Conservation (phyloP, 2,329 filamentous ascomycete species). For the Pseudocercospora fijiensis region DNA sequence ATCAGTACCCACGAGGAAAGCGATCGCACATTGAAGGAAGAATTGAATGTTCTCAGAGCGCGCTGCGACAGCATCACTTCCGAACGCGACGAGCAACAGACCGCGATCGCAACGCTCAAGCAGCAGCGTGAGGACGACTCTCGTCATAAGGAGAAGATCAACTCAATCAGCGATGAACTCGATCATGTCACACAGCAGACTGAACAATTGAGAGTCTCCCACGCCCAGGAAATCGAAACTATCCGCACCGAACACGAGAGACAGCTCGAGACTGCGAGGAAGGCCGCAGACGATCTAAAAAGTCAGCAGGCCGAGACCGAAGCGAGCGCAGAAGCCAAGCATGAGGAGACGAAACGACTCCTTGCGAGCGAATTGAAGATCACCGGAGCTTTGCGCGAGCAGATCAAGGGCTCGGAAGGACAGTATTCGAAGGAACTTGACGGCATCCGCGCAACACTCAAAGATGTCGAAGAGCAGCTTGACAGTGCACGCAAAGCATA, state of each 20-base stretch:
- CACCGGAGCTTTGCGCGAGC: slow-evolving; percentile 2
- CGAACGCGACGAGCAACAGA: slow-evolving; percentile 18
- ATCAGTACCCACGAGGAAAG: slow-evolving; percentile 16
- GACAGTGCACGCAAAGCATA: not conserved
- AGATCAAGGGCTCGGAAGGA: not conserved
- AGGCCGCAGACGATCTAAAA: slow-evolving; percentile 10
- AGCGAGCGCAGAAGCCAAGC: not conserved
- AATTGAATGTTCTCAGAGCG: slow-evolving; percentile 23
- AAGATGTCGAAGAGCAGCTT: slow-evolving; percentile 13
- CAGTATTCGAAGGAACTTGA: slow-evolving; percentile 2
- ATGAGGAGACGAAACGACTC: not conserved
- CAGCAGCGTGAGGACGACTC: slow-evolving; percentile 19
- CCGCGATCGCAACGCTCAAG: slow-evolving; percentile 17
- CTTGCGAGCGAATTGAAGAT: slow-evolving; percentile 5
- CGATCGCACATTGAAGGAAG: slow-evolving; percentile 16
- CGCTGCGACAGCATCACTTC: slow-evolving; percentile 16
- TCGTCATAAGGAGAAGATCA: slow-evolving; percentile 12
- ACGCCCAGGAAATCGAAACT: slow-evolving; percentile 6
- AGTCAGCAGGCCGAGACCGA: not conserved
- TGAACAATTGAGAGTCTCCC: slow-evolving; percentile 4
- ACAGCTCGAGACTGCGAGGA: slow-evolving; percentile 2
- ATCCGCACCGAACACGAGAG: not conserved
- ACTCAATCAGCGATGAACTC: slow-evolving; percentile 11
- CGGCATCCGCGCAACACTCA: not conserved
- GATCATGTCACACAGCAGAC: slow-evolving; percentile 8